Evolutionary conservation across 2,329 filamentous ascomycete genomes (phyloP).

Genomic region (Akanthomyces uredinophilus): DNA sequence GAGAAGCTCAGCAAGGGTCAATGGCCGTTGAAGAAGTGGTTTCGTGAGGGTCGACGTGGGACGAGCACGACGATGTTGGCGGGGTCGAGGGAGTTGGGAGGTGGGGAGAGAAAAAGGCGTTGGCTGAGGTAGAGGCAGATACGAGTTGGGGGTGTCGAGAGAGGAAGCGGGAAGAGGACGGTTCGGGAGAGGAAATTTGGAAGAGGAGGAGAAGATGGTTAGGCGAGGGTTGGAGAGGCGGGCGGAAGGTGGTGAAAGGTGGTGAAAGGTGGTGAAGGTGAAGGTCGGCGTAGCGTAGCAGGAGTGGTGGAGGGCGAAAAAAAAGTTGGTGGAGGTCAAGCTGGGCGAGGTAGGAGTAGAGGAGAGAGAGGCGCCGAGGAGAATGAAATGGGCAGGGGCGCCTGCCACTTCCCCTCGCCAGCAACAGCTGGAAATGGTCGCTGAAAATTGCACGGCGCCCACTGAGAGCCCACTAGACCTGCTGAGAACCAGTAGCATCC

Average conservation of each 20-base stretch:
- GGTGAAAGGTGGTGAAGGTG: constrained; percentile 22
- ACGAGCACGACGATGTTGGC: constrained; percentile 18
- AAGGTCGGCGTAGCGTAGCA: constrained; percentile 18
- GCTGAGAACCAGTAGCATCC: background rate
- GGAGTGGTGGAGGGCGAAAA: constrained; percentile 21
- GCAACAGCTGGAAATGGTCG: background rate
- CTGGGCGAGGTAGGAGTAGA: constrained; percentile 18
- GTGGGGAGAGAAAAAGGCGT: constrained; percentile 18
- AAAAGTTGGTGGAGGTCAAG: constrained; percentile 20
- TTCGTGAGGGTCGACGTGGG: constrained; percentile 10
- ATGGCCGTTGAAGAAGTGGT: constrained; percentile 20
- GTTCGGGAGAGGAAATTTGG: constrained; percentile 16
- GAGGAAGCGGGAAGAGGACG: constrained; percentile 19
- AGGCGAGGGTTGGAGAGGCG: constrained; percentile 22
- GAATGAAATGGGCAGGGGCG: constrained; percentile 39
- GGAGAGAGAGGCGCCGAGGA: background rate
- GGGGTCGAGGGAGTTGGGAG: constrained; percentile 22
- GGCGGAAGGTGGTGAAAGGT: constrained; percentile 22
- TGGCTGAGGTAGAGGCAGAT: constrained; percentile 16
- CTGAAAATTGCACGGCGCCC: background rate
- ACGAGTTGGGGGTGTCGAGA: constrained; percentile 13
- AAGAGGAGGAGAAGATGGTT: constrained; percentile 17
- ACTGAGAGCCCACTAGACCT: background rate
- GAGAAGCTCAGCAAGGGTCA: constrained; percentile 19
- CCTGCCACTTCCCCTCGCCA: background rate